Base-by-base conservation (phyloP, 768 basidiomycete genomes). In the Suillus occidentalis region DNA sequence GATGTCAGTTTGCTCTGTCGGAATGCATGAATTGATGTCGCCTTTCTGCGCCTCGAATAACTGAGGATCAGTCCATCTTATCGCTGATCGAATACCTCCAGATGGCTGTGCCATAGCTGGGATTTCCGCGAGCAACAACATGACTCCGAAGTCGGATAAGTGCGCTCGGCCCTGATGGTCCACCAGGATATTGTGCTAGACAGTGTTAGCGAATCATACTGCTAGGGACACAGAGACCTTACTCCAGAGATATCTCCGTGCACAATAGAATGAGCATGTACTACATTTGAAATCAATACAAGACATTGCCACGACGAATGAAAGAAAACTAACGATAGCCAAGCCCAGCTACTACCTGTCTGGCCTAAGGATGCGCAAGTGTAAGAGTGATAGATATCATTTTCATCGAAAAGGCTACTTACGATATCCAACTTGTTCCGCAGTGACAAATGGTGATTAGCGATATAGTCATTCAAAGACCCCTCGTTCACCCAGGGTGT, bases 401-500 rank as follows among this genome's bases (percentile, higher is more conserved):
- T 34, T 20, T 18, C 20, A 13, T 3, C 10, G 6, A 34, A 52
- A 55, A 20, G 10, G 20, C 31, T n/a, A 55, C 72, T 31, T 14
- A 73, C 73, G 22, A 74, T 25, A 18, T 63, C 37, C 14, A 72
- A 57, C 13, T 67, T 58, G 42, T 65, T 61, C 18, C 34, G 18
- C 13, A 67, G 25, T 10, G 58, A 36, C 5, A 71, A 61, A 22
- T n/a, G n/a, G 28, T 55, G 28, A 16, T 58, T 61, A 18, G 13
- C 20, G 34, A 72, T 63, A 52, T 73, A 73, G 7, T 61, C 57
- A 10, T 60, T 71, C 52, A 75, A 55, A 0, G 63, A 65, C 10
- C 73, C 74, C 59, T 73, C 69, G 22, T 73, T 68, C 39, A 67
- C 56, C 72, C 72, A 73, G 0, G 72, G 72, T 34, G 65, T 70